Conservation (phyloP, 2,329 filamentous ascomycete genomes). For the Bipolaris victoriae region DNA sequence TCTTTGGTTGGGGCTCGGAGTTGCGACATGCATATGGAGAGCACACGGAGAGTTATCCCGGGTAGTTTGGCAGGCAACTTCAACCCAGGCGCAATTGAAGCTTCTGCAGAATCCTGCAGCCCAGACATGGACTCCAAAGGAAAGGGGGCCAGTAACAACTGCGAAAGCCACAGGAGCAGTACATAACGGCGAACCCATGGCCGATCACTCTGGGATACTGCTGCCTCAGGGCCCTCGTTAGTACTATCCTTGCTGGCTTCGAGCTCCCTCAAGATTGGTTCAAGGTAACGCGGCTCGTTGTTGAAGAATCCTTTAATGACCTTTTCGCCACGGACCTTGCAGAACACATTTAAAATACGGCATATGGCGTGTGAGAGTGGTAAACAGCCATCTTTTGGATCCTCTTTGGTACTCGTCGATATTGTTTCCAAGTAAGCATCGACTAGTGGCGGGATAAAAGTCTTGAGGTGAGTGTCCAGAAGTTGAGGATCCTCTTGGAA, state of each 20-base stretch:
- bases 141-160: slow-evolving; percentile 73
- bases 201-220: slow-evolving; percentile 25
- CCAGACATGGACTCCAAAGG: slow-evolving; percentile 84
- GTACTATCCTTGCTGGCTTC: slow-evolving; percentile 60
- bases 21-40: slow-evolving; percentile 74
- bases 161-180: slow-evolving; percentile 77
- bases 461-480: slow-evolving; percentile 80
- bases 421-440: slow-evolving; percentile 76
- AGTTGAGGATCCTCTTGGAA: slow-evolving; percentile 97
- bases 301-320: slow-evolving; percentile 89
- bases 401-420: slow-evolving; percentile 39
- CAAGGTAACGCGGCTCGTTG: slow-evolving; percentile 85
- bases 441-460: slow-evolving; percentile 75
- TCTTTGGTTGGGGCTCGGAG: slow-evolving; percentile 82
- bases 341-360: slow-evolving; percentile 83
- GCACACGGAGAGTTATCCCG: slow-evolving; percentile 70
- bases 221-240: slow-evolving; percentile 18
- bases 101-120: slow-evolving; percentile 37
- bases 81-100: slow-evolving; percentile 52
- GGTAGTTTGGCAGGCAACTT: slow-evolving; percentile 67
- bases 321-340: slow-evolving; percentile 93
- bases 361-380: slow-evolving; percentile 66
- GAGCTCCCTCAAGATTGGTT: slow-evolving; percentile 76
- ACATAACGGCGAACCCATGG: slow-evolving; percentile 89
- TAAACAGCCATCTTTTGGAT: slow-evolving; percentile 30